A percentile compares a stretch with the other conserved stretches of the same genome.
Evolutionary conservation across 495 filamentous ascomycete species (phyloP).

Genomic region (Aspergillus diversus): DNA sequence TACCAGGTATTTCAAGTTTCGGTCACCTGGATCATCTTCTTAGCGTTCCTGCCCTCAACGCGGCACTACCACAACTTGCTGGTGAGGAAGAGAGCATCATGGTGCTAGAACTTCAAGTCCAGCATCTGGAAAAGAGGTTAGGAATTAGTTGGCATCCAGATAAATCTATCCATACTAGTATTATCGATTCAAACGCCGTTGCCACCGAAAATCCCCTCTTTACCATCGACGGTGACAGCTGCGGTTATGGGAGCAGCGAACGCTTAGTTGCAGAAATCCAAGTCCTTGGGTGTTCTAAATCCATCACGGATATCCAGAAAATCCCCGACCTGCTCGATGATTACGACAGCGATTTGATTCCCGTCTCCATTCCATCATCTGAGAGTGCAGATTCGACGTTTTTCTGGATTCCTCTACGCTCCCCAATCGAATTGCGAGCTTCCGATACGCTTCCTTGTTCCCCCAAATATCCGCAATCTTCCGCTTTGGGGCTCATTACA

Average conservation of each 20-base stretch:
- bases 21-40: constrained; percentile 24
- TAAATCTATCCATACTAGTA: constrained; percentile 22
- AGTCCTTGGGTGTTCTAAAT: constrained; percentile 39
- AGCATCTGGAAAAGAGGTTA: constrained; percentile 34
- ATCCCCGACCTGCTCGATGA: constrained; percentile 41
- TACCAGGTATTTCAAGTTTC: constrained; percentile 34
- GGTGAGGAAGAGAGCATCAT: constrained; percentile 25
- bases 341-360: constrained; percentile 31
- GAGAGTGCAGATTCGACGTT: constrained; percentile 22
- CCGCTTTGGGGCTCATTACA: constrained; percentile 38
- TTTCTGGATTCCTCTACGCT: constrained; percentile 38
- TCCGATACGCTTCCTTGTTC: constrained; percentile 14
- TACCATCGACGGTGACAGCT: constrained; percentile 32
- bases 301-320: constrained; percentile 26
- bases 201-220: constrained; percentile 32
- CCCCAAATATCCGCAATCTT: constrained; percentile 20
- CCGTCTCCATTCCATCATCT: constrained; percentile 14
- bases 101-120: constrained; percentile 33
- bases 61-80: constrained; percentile 29
- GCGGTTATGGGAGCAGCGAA: constrained; percentile 31
- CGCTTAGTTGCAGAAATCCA: constrained; percentile 37
- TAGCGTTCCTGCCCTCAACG: constrained; percentile 20
- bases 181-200: constrained; percentile 21
- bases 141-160: constrained; percentile 33
- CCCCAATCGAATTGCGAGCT: constrained; percentile 34